Base-by-base conservation (phyloP, 1,284 basidiomycete species). In the Apiotrichum domesticum region DNA sequence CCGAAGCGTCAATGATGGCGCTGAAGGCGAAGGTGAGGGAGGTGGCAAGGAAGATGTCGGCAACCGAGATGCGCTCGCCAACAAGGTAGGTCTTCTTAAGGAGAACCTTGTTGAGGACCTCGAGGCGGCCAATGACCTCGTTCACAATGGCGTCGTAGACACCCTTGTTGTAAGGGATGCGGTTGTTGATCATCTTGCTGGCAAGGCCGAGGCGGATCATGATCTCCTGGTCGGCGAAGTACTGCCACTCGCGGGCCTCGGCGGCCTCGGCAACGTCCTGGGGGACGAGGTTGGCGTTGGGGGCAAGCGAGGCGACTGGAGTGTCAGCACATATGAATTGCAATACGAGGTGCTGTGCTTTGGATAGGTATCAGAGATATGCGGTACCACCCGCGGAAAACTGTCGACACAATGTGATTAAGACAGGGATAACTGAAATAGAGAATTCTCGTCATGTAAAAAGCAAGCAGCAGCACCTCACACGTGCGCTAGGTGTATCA, bases 51-150 rank as follows among this genome's bases (percentile, higher is more conserved):
- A 79, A 77, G 77, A 98, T 78, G 73, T 98, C 95, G 64, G 93
- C 95, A 53, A 95, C 82, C 59, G 93, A 91, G 81, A 98, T 86
- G 68, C 94, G 90, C 77, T 98, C 90, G 69, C 87, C 87, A 56
- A 93, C 92, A 68, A 97, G 83, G 84, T 87, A 98, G 54, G 95
- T 98, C 71, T 84, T 85, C 61, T 83, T 81, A 57, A 82, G 76
- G 70, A 98, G 85, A 79, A 88, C 82, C 51, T 80, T 76, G 71
- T 98, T 84, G 63, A 98, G 81, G 64, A 83, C 51, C 43, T 63
- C 51, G 42, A 77, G 63, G 55, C 71, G 67, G 46, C 49, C 43
- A 44, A 61, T 52, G 52, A 72, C 48, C 59, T 63, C 63, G 51
- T 65, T 58, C 48, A 71, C 58, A 58, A 70, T 47, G 52, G 61